Evolutionary conservation across 176 grass and related monocot species (phyloP).

Genomic region (Zoysia pacifica): DNA sequence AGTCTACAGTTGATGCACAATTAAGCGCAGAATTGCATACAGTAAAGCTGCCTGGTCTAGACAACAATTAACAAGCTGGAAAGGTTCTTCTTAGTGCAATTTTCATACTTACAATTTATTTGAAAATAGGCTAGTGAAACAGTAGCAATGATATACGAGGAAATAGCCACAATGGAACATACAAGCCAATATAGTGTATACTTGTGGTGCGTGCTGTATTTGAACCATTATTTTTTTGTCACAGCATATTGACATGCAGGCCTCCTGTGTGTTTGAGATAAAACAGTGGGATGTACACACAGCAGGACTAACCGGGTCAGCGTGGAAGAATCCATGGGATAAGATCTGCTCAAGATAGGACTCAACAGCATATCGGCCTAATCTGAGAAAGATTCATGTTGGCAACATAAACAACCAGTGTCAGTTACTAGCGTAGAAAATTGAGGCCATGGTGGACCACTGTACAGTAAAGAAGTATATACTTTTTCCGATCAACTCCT

Average conservation of each 20-base stretch:
- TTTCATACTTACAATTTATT: constrained; percentile 22
- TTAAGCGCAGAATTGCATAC: background rate
- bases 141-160: background rate
- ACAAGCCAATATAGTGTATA: background rate
- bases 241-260: background rate
- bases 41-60: constrained; percentile 8
- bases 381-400: constrained; percentile 52
- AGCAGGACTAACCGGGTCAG: constrained; percentile 78
- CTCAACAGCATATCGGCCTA: constrained; percentile 94
- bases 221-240: background rate
- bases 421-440: constrained; percentile 28
- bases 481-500: constrained; percentile 97
- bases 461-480: constrained; percentile 15
- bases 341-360: constrained; percentile 98
- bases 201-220: background rate
- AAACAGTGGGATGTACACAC: constrained; percentile 3
- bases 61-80: constrained; percentile 8
- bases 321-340: constrained; percentile 99
- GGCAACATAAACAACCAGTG: constrained; percentile 29
- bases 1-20: background rate
- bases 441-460: background rate
- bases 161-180: constrained; percentile 15
- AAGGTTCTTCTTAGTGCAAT: constrained; percentile 13
- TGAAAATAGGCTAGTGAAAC: constrained; percentile 17
- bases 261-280: background rate